A percentile compares a stretch with the other conserved stretches of the same genome.
phyloP scores from a whole-genome alignment of 2,329 filamentous ascomycete species.

The Paradendryphiella salina region DNA sequence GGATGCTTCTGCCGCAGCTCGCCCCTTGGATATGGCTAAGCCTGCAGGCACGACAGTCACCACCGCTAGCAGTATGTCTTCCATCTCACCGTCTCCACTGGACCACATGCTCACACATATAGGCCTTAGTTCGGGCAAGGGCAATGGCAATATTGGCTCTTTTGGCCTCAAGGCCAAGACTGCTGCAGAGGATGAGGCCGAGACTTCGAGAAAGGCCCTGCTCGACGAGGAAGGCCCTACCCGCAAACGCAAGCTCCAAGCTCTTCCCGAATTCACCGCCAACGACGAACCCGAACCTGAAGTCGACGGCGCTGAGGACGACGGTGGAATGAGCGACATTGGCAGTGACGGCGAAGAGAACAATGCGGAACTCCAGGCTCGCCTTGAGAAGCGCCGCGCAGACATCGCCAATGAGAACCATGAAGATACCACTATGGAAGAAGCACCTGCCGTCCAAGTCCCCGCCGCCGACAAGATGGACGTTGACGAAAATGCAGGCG shows the following conservation, averaged over 20 bases:
- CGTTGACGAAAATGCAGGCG: slow-evolving; percentile 52
- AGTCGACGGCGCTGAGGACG: slow-evolving; percentile 61
- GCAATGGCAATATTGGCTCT: slow-evolving; percentile 73
- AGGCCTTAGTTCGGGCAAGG: slow-evolving; percentile 60
- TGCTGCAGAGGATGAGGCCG: slow-evolving; percentile 68
- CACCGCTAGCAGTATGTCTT: slow-evolving; percentile 21
- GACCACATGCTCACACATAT: slow-evolving; percentile 22
- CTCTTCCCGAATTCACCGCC: slow-evolving; percentile 73
- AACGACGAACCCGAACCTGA: slow-evolving; percentile 46
- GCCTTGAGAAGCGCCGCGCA: slow-evolving; percentile 72
- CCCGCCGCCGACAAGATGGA: slow-evolving; percentile 57
- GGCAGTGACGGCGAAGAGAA: slow-evolving; percentile 86
- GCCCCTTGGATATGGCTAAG: slow-evolving; percentile 33
- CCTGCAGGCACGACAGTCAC: slow-evolving; percentile 33
- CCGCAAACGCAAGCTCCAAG: slow-evolving; percentile 83
- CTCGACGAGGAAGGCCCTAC: slow-evolving; percentile 78
- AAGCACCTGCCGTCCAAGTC: slow-evolving; percentile 39
- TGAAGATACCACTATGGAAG: slow-evolving; percentile 52
- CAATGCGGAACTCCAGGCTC: slow-evolving; percentile 80
- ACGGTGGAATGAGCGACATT: slow-evolving; percentile 74
- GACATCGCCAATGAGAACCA: slow-evolving; percentile 61
- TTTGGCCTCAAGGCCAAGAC: slow-evolving; percentile 73
- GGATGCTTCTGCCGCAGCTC: slow-evolving; percentile 37
- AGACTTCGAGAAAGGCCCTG: slow-evolving; percentile 75
- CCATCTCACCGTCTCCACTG: background rate